Conservation (phyloP, 2,329 filamentous ascomycete genomes). For the Harringtonia aguacate region DNA sequence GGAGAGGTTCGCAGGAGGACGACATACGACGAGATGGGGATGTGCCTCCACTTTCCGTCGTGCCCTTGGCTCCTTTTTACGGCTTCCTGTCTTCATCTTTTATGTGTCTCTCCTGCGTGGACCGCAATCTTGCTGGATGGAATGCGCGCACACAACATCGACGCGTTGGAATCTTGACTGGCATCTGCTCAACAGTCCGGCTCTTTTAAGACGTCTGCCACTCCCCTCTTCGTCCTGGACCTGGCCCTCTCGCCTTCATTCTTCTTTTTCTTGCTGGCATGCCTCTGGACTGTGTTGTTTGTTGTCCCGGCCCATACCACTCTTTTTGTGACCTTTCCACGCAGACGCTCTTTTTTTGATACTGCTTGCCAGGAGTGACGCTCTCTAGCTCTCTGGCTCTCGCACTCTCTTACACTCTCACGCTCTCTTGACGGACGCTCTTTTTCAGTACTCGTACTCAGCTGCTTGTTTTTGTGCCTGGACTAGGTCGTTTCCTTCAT, state of each 20-base stretch:
- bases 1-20: background rate
- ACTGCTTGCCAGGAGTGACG: too few species aligned
- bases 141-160: background rate
- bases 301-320: too few species aligned
- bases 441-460: too few species aligned
- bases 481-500: too few species aligned
- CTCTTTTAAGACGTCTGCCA: background rate
- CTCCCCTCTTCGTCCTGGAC: background rate
- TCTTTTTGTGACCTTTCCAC: too few species aligned
- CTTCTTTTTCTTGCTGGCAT: background rate
- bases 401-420: too few species aligned
- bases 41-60: background rate
- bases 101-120: background rate
- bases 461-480: too few species aligned
- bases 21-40: background rate
- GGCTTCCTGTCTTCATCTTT: background rate
- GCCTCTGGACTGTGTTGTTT: background rate
- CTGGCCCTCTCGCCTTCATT: background rate
- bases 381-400: too few species aligned
- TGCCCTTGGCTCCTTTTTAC: background rate
- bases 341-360: background rate
- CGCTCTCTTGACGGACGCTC: too few species aligned
- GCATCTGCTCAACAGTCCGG: background rate
- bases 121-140: background rate
- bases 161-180: conserved; percentile 1